Evolutionary conservation across 1,284 basidiomycete genomes (phyloP).

Genomic region (Sporisorium sorghi): DNA sequence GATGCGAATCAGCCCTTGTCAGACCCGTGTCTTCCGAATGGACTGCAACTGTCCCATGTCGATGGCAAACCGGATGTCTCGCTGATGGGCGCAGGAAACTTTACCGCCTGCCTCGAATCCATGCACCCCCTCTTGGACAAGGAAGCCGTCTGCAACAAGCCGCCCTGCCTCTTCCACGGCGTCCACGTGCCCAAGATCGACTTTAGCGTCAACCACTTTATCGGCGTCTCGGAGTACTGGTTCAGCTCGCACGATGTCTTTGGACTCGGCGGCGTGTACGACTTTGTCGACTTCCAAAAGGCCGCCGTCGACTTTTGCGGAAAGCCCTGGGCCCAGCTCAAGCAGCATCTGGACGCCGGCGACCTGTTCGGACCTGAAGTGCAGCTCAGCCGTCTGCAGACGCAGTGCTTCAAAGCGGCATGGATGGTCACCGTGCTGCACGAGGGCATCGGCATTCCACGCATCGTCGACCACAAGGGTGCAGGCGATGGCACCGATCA

Average conservation of each 20-base stretch:
- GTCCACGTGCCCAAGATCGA: slow-evolving; percentile 82
- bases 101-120: slow-evolving; percentile 81
- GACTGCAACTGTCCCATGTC: slow-evolving; percentile 74
- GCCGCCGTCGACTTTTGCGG: slow-evolving; percentile 88
- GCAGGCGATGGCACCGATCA: slow-evolving; percentile 60
- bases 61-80: slow-evolving; percentile 64
- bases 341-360: slow-evolving; percentile 74
- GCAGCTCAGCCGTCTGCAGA: slow-evolving; percentile 84
- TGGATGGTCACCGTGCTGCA: slow-evolving; percentile 97
- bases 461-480: slow-evolving; percentile 78
- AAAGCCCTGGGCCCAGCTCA: slow-evolving; percentile 81
- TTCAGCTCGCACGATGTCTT: slow-evolving; percentile 98
- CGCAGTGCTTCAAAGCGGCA: slow-evolving; percentile 99
- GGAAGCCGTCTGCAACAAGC: slow-evolving; percentile 81
- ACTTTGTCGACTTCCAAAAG: slow-evolving; percentile 94
- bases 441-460: slow-evolving; percentile 93
- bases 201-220: slow-evolving; percentile 90
- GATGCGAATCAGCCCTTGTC: slow-evolving; percentile 34
- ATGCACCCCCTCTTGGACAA: slow-evolving; percentile 87
- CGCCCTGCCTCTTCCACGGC: slow-evolving; percentile 96
- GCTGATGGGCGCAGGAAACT: slow-evolving; percentile 83
- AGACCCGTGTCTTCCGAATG: slow-evolving; percentile 90
- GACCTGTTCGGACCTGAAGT: slow-evolving; percentile 74
- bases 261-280: slow-evolving; percentile 91
- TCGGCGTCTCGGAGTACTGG: slow-evolving; percentile 99